Conservation (phyloP, 1,284 basidiomycete genomes). For the Malassezia sp. region DNA sequence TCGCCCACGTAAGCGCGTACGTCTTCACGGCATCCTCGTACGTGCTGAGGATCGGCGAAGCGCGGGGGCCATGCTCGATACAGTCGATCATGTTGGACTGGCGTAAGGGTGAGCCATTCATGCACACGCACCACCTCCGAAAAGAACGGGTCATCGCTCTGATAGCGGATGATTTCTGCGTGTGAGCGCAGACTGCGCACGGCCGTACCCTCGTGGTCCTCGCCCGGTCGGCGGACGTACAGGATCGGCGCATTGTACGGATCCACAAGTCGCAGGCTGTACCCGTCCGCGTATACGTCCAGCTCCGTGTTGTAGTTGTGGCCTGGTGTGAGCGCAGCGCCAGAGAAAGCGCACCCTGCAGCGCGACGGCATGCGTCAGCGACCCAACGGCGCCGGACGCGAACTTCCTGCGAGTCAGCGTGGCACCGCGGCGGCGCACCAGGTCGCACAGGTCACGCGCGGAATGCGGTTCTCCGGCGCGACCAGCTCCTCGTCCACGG, state of each 20-base stretch:
- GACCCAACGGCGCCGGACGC: conserved; percentile 40
- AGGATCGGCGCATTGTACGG: conserved; percentile 45
- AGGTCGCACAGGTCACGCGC: conserved; percentile 42
- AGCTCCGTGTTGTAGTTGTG: conserved; percentile 44
- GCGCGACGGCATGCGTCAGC: conserved; percentile 43
- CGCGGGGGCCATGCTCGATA: conserved; percentile 34
- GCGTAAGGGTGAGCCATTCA: no score
- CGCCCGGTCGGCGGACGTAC: conserved; percentile 43
- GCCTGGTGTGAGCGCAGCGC: no score
- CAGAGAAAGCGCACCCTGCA: no score
- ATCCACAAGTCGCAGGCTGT: conserved; percentile 41
- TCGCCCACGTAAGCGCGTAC: conserved; percentile 44
- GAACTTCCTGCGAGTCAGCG: no score
- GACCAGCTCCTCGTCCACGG: conserved; percentile 68
- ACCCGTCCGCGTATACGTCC: conserved; percentile 42
- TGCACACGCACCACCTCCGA: no score
- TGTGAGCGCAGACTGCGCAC: no score
- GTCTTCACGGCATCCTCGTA: conserved; percentile 45
- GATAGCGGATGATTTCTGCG: conserved; percentile 44
- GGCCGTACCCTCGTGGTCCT: no score
- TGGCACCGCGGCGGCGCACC: no score
- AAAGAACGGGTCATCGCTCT: conserved; percentile 47
- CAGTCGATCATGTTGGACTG: conserved; percentile 41
- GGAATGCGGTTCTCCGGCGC: conserved; percentile 46
- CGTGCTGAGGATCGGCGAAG: conserved; percentile 31